Evolutionary conservation across 176 grass and related monocot genomes (phyloP).

Genomic region (Otatea glauca): DNA sequence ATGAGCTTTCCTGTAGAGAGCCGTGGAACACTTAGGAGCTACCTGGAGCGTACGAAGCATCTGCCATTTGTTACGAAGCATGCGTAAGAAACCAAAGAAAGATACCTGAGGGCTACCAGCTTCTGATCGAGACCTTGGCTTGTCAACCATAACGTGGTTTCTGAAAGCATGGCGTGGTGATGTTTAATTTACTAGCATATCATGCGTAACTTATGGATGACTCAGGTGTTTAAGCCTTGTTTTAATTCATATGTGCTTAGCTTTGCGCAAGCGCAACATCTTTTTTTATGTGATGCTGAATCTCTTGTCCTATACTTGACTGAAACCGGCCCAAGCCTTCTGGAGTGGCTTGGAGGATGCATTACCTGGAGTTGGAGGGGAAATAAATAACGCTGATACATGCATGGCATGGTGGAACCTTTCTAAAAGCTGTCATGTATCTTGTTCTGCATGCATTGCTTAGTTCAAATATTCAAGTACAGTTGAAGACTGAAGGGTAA

Average conservation of each 20-base stretch:
- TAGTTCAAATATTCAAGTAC: not conserved
- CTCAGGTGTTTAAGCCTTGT: constrained; percentile 23
- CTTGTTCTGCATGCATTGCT: not conserved
- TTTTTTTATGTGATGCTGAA: not conserved
- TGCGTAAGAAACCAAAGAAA: constrained; percentile 63
- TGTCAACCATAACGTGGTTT: constrained; percentile 34
- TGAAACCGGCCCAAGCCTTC: not conserved
- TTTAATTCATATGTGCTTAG: constrained; percentile 41
- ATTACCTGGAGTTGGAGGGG: not conserved
- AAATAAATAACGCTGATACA: not conserved
- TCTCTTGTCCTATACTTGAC: not conserved
- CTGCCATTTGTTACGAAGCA: constrained; percentile 69
- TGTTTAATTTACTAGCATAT: constrained; percentile 37
- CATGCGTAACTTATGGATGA: constrained; percentile 38
- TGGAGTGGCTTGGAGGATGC: not conserved
- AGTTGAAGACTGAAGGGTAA: not conserved
- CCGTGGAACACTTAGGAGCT: constrained; percentile 62
- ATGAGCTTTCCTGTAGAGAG: constrained; percentile 77
- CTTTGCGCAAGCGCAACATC: not conserved
- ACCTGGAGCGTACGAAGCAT: constrained; percentile 71
- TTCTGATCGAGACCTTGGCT: constrained; percentile 88
- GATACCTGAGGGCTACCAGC: constrained; percentile 79
- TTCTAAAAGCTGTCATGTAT: not conserved
- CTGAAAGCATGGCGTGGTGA: not conserved
- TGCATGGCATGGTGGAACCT: not conserved